Percentiles rank a stretch among this genome's conserved stretches.
Evolutionary conservation across 208 protist species (phyloP).

Genomic region (Crithidia fasciculata): DNA sequence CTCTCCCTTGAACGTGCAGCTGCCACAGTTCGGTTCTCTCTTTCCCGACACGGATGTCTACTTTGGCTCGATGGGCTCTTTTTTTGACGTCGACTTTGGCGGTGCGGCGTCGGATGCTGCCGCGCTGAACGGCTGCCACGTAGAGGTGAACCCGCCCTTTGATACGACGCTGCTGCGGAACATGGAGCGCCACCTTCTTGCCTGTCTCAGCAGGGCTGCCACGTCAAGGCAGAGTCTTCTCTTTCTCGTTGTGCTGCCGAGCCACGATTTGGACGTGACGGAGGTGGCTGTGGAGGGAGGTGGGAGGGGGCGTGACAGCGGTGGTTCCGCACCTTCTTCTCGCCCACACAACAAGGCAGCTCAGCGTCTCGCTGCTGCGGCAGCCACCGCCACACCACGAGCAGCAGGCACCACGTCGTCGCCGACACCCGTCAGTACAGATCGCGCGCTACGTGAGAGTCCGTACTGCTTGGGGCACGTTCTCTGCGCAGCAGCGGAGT

Average conservation of each 20-base stretch:
- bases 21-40: conserved; percentile 72
- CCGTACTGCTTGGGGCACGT: conserved; percentile 55
- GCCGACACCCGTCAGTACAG: conserved; percentile 20
- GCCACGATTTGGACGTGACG: conserved; percentile 57
- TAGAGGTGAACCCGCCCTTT: conserved; percentile 89
- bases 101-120: background rate
- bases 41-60: conserved; percentile 85
- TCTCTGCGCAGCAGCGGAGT: conserved; percentile 51
- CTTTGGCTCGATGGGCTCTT: conserved; percentile 84
- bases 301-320: background rate
- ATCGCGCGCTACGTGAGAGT: conserved; percentile 55
- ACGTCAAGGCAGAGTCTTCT: conserved; percentile 36
- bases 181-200: conserved; percentile 46
- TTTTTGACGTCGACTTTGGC: conserved; percentile 67
- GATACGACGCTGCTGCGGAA: conserved; percentile 68
- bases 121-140: conserved; percentile 27
- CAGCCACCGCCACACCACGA: background rate
- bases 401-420: no score
- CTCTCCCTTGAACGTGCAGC: conserved; percentile 84
- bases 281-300: conserved; percentile 21
- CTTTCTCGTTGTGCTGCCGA: conserved; percentile 71
- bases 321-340: no score
- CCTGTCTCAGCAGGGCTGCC: conserved; percentile 20
- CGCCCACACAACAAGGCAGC: no score
- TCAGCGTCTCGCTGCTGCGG: background rate